Evolutionary conservation across 495 filamentous ascomycete species (phyloP).

Genomic region (Podospora comata): DNA sequence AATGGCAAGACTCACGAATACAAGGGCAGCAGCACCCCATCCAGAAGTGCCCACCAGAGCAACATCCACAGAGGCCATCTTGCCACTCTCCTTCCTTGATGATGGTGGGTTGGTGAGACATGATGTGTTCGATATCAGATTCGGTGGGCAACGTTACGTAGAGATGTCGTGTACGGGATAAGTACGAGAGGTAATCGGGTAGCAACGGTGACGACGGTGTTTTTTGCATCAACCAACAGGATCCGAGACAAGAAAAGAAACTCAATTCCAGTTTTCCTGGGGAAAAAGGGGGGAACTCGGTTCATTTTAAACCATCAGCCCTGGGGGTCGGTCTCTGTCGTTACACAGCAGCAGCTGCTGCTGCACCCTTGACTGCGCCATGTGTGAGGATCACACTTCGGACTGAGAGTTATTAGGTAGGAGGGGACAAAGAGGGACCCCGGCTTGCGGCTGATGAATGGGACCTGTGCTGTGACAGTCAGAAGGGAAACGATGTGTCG

Average conservation of each 20-base stretch:
- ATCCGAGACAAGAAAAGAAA: not conserved
- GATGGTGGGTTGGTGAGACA: not conserved
- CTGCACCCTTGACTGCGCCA: not conserved
- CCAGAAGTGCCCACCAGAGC: conserved; percentile 37
- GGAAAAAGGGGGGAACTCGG: not conserved
- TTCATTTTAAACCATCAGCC: not conserved
- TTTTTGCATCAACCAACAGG: not conserved
- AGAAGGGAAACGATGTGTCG: not conserved
- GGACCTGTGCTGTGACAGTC: no score
- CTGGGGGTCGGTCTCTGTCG: not conserved
- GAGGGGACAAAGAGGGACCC: not conserved
- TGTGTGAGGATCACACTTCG: not conserved
- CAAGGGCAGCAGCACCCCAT: conserved; percentile 52
- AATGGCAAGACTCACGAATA: conserved; percentile 32
- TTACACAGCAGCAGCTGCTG: not conserved
- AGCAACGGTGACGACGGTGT: not conserved
- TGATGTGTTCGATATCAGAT: not conserved
- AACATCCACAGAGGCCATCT: conserved; percentile 38
- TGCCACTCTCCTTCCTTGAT: conserved; percentile 31
- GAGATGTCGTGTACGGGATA: not conserved
- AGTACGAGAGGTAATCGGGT: not conserved
- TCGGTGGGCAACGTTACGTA: no score
- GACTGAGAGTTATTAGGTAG: not conserved
- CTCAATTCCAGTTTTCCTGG: not conserved
- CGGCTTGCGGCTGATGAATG: not conserved